Base-by-base conservation (phyloP, 768 basidiomycete species). In the Cytidiella melzeri region DNA sequence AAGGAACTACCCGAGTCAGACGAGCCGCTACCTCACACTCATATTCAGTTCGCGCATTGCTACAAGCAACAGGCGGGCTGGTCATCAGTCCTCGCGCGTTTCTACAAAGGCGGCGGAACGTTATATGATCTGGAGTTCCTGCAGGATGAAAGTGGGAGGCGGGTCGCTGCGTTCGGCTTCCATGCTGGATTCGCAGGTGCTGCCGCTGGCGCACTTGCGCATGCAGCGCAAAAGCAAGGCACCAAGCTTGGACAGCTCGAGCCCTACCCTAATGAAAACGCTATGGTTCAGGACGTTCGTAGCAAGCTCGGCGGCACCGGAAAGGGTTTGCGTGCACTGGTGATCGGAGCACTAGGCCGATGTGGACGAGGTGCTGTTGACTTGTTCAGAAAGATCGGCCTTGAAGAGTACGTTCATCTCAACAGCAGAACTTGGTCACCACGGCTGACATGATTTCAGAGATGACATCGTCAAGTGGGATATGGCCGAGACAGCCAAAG, bases 161-260 rank as follows among this genome's bases (percentile, higher is more conserved):
- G 96, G 40, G 93, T 99, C 28, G 95, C 96, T 13, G 96, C 96
- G 0, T 99, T 99, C 61, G 96, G 96, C 5, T 99, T 86, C 72
- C 90, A 98, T 65, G 96, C 96, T 11, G 96, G 96, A 4, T 99
- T 97, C 60, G 93, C 95, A n/a, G 96, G 96, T 13, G 92, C 93
- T 9, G 95, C 93, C 4, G 92, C 89, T 0, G 86, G 89, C 19
- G 89, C 88, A 6, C 76, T 98, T 23, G 92, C 90, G 2, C 65
- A 83, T 27, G 88, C 85, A 1, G 75, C 86, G 19, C 77, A 85
- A 45, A 73, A 75, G 54, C 71, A 76, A 41, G 83, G 80, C 1
- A 65, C 77, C 58, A 67, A 67, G 4, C 71, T 95, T 25, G 89
- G 86, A 3, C 69, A 65, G 23, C 69, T 98, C 55, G 76, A 84